These are phyloP conservation scores for Kodamaea neixiangensis DNA, from an alignment of 805 yeast genomes.

Conservation along the genomic window DNA sequence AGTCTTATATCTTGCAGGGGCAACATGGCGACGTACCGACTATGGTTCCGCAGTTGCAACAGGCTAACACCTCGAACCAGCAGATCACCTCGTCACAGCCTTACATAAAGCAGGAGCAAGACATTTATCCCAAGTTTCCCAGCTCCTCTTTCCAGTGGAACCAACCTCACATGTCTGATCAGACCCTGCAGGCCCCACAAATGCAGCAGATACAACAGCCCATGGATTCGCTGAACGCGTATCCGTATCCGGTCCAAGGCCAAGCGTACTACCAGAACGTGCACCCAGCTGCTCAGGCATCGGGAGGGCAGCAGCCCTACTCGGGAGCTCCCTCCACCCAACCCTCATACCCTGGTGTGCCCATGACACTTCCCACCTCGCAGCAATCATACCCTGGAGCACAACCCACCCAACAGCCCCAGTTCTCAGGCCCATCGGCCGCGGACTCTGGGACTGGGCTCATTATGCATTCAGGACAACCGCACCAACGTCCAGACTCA, in stretches of 20 bases:
- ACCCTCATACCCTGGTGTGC: neutral
- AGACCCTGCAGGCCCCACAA: neutral
- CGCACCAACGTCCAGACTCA: constrained; percentile 5
- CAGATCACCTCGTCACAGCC: constrained; percentile 1
- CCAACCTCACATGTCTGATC: neutral
- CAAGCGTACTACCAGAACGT: neutral
- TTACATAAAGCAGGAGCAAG: neutral
- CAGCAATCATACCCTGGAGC: neutral
- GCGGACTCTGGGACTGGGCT: neutral
- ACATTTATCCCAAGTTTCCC: neutral
- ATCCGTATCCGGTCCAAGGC: neutral
- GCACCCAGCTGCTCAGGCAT: constrained; percentile 9
- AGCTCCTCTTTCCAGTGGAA: neutral
- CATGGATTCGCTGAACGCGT: neutral
- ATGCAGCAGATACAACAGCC: constrained; percentile 1
- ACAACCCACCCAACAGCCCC: neutral
- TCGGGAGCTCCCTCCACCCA: neutral
- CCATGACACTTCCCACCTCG: neutral
- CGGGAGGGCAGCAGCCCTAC: constrained; percentile 1
- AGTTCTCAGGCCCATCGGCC: neutral
- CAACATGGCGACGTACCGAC: constrained; percentile 5
- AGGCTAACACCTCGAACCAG: neutral
- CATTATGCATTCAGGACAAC: neutral
- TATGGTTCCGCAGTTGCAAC: constrained; percentile 6
- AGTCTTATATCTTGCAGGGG: constrained; percentile 9